Evolutionary conservation across 306 rosid genomes (phyloP).

Genomic region (Quercus agrifolia): DNA sequence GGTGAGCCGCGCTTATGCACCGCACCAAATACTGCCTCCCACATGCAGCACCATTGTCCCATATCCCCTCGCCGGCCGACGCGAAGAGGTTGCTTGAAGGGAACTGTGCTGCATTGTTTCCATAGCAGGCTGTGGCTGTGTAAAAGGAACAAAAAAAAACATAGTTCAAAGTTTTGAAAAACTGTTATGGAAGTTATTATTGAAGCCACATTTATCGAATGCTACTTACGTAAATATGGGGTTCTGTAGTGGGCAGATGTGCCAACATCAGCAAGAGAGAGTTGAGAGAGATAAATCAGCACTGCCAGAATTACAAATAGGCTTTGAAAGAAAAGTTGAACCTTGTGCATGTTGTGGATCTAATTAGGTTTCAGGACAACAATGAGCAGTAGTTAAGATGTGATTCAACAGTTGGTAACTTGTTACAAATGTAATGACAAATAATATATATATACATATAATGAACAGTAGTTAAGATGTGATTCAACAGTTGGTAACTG

Average conservation of each 20-base stretch:
- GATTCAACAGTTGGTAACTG: too few species aligned
- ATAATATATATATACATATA: too few species aligned
- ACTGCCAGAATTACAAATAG: slow-evolving; percentile 15
- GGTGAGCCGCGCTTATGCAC: slow-evolving; percentile 57
- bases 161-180: background rate
- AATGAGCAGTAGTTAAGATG: too few species aligned
- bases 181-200: background rate
- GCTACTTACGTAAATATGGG: slow-evolving; percentile 60
- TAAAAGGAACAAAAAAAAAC: too few species aligned
- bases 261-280: slow-evolving; percentile 47
- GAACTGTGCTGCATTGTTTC: slow-evolving; percentile 34
- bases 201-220: background rate
- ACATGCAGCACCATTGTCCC: slow-evolving; percentile 94
- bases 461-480: too few species aligned
- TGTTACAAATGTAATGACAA: too few species aligned
- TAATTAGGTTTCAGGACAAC: too few species aligned
- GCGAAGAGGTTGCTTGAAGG: slow-evolving; percentile 64
- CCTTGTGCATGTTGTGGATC: background rate
- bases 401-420: too few species aligned
- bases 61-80: slow-evolving; percentile 75
- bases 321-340: background rate
- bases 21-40: slow-evolving; percentile 68
- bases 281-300: slow-evolving; percentile 18
- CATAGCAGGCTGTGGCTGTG: slow-evolving; percentile 61
- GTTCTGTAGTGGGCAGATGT: slow-evolving; percentile 49